These are phyloP conservation scores for Alternaria ethzedia DNA, from an alignment of 2,329 filamentous ascomycete species.

Conservation along the genomic window DNA sequence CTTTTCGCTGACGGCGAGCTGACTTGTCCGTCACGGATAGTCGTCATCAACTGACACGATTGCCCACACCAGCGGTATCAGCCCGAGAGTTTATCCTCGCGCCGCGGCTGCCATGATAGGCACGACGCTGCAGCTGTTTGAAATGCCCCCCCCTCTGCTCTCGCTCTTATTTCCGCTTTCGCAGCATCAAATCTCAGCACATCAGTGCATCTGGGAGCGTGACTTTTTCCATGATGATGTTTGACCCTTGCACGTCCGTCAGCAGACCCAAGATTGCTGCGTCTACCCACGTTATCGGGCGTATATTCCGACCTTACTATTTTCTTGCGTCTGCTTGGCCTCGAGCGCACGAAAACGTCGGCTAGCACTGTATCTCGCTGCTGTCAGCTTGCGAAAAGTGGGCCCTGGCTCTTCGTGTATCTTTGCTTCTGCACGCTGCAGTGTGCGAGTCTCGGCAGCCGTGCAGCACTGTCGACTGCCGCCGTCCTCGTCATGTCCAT, in stretches of 20 bases:
- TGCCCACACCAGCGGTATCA: conserved; percentile 7
- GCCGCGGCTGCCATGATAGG: conserved; percentile 9
- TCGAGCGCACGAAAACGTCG: conserved; percentile 18
- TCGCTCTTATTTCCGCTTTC: conserved; percentile 18
- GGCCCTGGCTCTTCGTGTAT: conserved; percentile 18
- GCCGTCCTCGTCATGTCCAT: conserved; percentile 6
- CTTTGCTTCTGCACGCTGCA: conserved; percentile 18
- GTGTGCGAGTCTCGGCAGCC: conserved; percentile 11
- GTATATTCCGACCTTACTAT: background rate
- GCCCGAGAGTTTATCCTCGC: conserved; percentile 2
- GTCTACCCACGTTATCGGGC: conserved; percentile 7
- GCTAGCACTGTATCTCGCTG: conserved; percentile 22
- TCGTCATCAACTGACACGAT: conserved; percentile 24
- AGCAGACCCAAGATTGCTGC: conserved; percentile 16
- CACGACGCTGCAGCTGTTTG: conserved; percentile 5
- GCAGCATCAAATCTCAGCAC: background rate
- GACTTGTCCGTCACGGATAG: conserved; percentile 12
- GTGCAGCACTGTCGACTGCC: conserved; percentile 7
- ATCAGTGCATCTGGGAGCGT: background rate
- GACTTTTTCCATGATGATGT: conserved; percentile 3
- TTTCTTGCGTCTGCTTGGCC: conserved; percentile 3
- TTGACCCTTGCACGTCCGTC: conserved; percentile 10
- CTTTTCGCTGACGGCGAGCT: conserved; percentile 9
- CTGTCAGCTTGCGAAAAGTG: conserved; percentile 20
- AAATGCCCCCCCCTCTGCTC: conserved; percentile 5